Evolutionary conservation across 2,329 filamentous ascomycete genomes (phyloP).

Genomic region (Biscogniauxia sp.): DNA sequence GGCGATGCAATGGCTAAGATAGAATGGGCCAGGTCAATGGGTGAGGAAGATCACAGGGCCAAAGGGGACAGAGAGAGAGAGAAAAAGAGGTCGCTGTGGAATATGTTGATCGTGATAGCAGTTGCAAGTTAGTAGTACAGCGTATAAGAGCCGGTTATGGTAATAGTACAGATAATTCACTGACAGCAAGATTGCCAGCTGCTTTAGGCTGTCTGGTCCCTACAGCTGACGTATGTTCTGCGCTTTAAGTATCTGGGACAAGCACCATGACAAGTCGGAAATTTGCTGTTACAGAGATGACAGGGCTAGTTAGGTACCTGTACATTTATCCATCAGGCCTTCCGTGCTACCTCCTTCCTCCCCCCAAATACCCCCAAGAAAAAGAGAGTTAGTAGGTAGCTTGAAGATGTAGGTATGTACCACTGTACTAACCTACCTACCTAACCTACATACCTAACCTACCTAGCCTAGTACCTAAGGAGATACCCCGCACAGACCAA

Average conservation of each 20-base stretch:
- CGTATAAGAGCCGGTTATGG: conserved; percentile 1
- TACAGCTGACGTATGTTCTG: conserved; percentile 25
- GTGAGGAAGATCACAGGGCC: neutral
- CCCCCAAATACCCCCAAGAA: no score
- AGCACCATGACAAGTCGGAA: neutral
- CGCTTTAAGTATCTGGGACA: neutral
- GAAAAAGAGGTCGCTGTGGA: conserved; percentile 4
- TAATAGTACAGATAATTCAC: conserved; percentile 4
- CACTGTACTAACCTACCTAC: no score
- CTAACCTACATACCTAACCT: no score
- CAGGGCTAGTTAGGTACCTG: neutral
- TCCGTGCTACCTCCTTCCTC: no score
- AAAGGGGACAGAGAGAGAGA: neutral
- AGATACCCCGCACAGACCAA: no score
- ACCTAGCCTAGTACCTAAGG: no score
- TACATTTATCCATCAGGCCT: no score
- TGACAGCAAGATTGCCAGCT: conserved; percentile 1
- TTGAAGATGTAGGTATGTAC: no score
- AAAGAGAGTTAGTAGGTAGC: no score
- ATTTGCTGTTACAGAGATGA: conserved; percentile 2
- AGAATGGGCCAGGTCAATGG: conserved; percentile 11
- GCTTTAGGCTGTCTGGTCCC: conserved; percentile 11
- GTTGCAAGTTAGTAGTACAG: neutral
- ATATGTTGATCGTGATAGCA: conserved; percentile 11
- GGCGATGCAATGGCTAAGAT: conserved; percentile 8